Conservation (phyloP, 805 yeast genomes). For the Cyberlindnera amylophila region DNA sequence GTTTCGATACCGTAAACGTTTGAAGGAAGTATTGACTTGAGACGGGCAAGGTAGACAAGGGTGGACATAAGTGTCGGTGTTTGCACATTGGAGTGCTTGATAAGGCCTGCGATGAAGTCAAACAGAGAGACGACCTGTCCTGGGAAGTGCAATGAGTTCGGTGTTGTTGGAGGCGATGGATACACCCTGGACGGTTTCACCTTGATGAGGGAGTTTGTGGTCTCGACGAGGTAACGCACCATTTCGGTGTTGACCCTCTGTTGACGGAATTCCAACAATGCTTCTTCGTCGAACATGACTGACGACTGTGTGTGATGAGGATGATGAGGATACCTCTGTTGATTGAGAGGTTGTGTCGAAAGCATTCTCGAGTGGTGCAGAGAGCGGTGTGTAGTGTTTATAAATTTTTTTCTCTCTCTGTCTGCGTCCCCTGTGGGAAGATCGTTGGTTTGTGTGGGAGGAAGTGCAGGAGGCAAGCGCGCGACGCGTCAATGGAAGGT, state of each 20-base stretch:
- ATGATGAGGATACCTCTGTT: neutral
- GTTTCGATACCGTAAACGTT: slow-evolving; percentile 90
- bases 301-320: slow-evolving; percentile 1
- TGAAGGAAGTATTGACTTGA: slow-evolving; percentile 75
- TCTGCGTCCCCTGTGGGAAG: slow-evolving; percentile 3
- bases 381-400: slow-evolving; percentile 7
- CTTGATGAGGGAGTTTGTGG: slow-evolving; percentile 54
- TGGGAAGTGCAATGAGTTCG: slow-evolving; percentile 17
- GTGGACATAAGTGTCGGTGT: slow-evolving; percentile 94
- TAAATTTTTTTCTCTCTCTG: slow-evolving; percentile 5
- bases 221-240: slow-evolving; percentile 54
- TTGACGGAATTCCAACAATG: slow-evolving; percentile 49
- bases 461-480: slow-evolving; percentile 2
- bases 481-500: slow-evolving; percentile 19
- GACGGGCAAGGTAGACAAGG: slow-evolving; percentile 73
- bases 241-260: slow-evolving; percentile 54
- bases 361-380: neutral
- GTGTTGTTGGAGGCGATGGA: slow-evolving; percentile 40
- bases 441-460: neutral
- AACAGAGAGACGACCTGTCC: slow-evolving; percentile 35
- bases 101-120: slow-evolving; percentile 66
- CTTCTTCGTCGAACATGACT: slow-evolving; percentile 42
- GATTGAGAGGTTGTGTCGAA: neutral
- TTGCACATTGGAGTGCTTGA: slow-evolving; percentile 84
- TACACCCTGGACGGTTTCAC: slow-evolving; percentile 29